Evolutionary conservation across 208 protist species (phyloP), one percentile per base, ranked within the genome.

Genomic region (Trypanosoma grayi): DNA sequence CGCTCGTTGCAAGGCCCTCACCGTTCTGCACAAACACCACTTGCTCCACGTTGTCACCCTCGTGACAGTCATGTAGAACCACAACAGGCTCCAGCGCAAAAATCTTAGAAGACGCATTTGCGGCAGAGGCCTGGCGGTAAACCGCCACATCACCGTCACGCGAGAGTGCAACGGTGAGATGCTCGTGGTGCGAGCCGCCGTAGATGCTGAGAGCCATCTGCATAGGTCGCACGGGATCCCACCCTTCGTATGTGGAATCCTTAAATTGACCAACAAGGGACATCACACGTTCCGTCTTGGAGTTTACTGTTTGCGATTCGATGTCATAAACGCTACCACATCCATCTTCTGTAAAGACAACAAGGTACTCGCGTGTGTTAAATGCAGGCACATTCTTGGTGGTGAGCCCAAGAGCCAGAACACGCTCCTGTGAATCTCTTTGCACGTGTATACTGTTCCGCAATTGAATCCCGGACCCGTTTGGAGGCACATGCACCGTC

Each of bases 151-250:
- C 58, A 3, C 62, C 57, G 14, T 73, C 74, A 5, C 77, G 76
- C 1, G 68, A 53, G 31, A 92, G 73, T 4, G 62, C 81, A 7
- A 92, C 44, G 30, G 53, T 44, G 48, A 92, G 62, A 39, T 67
- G 72, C 70, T 92, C 85, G 41, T 88, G 78, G 47, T 89, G 80
- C 10, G 79, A 61, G 62, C 68, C 71, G n/a, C 82, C 82, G 8
- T 57, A 66, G 37, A 89, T 75, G 2, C 71, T 68, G 18, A 70
- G 74, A 20, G 84, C 51, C 20, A 92, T 66, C 40, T 63, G 51
- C 39, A 92, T 43, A 14, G 74, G 80, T 8, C 55, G 58, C n/a
- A 60, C 50, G 11, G 61, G 46, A 37, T 73, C 70, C 66, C 77
- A 75, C 20, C 69, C 70, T n/a, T 78, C 81, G 60, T 75, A 85